Conservation (phyloP, 306 rosid species). For the Phaseolus lunatus region DNA sequence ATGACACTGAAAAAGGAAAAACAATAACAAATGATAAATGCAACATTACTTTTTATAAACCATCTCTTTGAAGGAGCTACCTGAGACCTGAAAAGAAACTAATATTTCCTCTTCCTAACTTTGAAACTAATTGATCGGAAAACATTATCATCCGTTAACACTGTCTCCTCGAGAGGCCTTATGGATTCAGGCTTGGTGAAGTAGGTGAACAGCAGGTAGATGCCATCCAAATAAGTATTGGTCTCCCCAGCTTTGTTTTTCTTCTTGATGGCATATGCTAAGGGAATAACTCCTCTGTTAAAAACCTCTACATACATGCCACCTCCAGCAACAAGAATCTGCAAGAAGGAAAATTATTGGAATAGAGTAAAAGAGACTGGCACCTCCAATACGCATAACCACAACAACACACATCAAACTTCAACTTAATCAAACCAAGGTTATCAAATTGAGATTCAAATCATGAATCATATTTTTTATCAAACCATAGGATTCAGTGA, state of each 20-base stretch:
- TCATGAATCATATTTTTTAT: not conserved
- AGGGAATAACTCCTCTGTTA: slow-evolving; percentile 89
- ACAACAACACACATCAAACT: slow-evolving; percentile 29
- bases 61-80: slow-evolving; percentile 39
- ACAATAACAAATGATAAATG: slow-evolving; percentile 40
- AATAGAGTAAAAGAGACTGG: slow-evolving; percentile 18
- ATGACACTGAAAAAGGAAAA: not conserved
- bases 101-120: slow-evolving; percentile 78
- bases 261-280: slow-evolving; percentile 77
- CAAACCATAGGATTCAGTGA: not conserved
- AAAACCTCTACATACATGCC: slow-evolving; percentile 97
- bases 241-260: slow-evolving; percentile 92
- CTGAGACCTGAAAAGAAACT: slow-evolving; percentile 42
- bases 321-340: slow-evolving; percentile 99
- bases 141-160: slow-evolving; percentile 71
- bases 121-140: slow-evolving; percentile 75
- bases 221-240: slow-evolving; percentile 84
- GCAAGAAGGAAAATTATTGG: slow-evolving; percentile 40
- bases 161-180: slow-evolving; percentile 56
- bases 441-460: not conserved
- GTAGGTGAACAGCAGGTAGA: slow-evolving; percentile 87
- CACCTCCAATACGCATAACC: not conserved
- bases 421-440: slow-evolving; percentile 30
- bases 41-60: slow-evolving; percentile 24
- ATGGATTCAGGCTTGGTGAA: slow-evolving; percentile 82